Evolutionary conservation across 2,329 filamentous ascomycete genomes (phyloP).

Genomic region (Mycosphaerella arachidis): DNA sequence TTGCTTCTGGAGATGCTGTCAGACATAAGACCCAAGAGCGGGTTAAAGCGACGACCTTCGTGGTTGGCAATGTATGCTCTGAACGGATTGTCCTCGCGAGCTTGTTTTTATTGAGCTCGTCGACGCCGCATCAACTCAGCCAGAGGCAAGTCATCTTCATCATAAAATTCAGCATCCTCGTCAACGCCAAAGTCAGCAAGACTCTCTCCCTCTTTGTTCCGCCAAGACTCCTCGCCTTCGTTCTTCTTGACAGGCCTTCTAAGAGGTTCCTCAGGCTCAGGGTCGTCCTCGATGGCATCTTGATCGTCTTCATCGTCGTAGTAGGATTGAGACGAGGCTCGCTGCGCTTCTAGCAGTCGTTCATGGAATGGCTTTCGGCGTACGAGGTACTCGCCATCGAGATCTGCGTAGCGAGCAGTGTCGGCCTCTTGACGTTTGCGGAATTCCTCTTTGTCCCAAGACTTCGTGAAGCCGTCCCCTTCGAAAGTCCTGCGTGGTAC

Average conservation of each 20-base stretch:
- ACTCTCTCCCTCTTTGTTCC: slow-evolving; percentile 69
- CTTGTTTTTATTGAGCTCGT: neutral
- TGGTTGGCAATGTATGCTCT: too few species aligned
- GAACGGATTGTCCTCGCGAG: too few species aligned
- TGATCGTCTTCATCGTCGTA: slow-evolving; percentile 14
- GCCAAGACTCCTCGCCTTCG: slow-evolving; percentile 59
- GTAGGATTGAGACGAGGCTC: slow-evolving; percentile 1
- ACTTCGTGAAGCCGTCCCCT: slow-evolving; percentile 37
- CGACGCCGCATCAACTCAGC: slow-evolving; percentile 61
- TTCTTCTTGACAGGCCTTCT: slow-evolving; percentile 14
- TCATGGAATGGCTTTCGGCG: slow-evolving; percentile 42
- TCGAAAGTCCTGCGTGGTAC: slow-evolving; percentile 22
- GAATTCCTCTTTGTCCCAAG: slow-evolving; percentile 50
- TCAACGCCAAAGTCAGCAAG: slow-evolving; percentile 76
- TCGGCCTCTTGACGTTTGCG: slow-evolving; percentile 51
- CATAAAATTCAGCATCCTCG: slow-evolving; percentile 65
- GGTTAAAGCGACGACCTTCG: too few species aligned
- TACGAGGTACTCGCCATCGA: slow-evolving; percentile 30
- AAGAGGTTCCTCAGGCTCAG: slow-evolving; percentile 28
- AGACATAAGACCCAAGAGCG: too few species aligned
- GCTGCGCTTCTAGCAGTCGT: slow-evolving; percentile 32
- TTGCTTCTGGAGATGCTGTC: neutral
- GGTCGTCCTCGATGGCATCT: slow-evolving; percentile 39
- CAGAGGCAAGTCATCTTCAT: slow-evolving; percentile 66
- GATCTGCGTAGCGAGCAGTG: slow-evolving; percentile 36